Conservation (phyloP, 768 basidiomycete species). For the Rhizopogon vulgaris region DNA sequence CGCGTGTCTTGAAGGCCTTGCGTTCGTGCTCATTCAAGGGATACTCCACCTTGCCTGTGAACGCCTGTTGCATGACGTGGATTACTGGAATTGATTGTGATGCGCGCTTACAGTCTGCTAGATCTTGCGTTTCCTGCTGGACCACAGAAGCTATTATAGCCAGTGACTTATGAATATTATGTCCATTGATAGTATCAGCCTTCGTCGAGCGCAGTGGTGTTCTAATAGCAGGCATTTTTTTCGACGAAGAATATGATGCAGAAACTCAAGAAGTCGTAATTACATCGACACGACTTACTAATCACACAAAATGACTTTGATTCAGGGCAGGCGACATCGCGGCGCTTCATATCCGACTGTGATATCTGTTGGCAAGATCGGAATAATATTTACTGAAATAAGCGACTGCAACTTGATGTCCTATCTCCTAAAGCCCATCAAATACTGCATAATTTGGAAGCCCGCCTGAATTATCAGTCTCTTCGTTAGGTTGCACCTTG, state of each 20-base stretch:
- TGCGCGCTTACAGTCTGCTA: constrained; percentile 1
- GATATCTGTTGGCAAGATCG: not conserved
- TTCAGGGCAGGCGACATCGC: not conserved
- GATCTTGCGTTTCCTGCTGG: not conserved
- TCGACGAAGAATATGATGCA: not conserved
- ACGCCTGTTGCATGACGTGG: too few relatives aligned
- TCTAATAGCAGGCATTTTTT: constrained; percentile 1
- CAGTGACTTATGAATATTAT: not conserved
- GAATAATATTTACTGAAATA: too few relatives aligned
- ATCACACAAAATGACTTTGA: not conserved
- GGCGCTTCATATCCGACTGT: not conserved
- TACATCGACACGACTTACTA: not conserved
- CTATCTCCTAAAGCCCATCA: constrained; percentile 49
- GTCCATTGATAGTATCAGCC: not conserved
- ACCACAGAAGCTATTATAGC: not conserved
- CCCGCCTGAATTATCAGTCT: constrained; percentile 36
- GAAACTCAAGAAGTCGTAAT: too few relatives aligned
- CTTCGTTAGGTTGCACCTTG: not conserved
- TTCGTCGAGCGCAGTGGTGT: not conserved
- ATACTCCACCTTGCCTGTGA: constrained; percentile 8
- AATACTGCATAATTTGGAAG: constrained; percentile 56
- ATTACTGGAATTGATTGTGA: not conserved
- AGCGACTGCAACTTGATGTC: not conserved
- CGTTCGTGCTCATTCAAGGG: constrained; percentile 12
- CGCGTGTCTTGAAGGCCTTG: constrained; percentile 16